Conservation (phyloP, 495 filamentous ascomycete species). For the Cryomyces antarcticus region DNA sequence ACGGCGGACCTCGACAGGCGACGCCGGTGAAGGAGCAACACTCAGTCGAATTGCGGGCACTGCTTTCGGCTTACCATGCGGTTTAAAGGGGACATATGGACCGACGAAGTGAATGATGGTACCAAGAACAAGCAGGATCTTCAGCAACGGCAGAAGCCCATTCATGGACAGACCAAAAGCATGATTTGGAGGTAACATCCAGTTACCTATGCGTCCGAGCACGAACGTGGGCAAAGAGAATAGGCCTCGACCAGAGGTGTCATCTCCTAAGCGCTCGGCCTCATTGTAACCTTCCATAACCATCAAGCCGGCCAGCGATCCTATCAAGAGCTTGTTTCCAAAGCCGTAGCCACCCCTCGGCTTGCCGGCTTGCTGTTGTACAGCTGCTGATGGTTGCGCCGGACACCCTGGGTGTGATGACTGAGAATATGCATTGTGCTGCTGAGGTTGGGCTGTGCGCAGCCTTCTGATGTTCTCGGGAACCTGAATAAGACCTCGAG, state of each 20-base stretch:
- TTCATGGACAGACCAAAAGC: neutral
- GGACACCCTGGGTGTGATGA: neutral
- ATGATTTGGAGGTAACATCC: no score
- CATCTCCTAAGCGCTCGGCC: constrained; percentile 32
- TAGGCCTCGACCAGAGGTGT: constrained; percentile 46
- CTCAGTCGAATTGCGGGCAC: constrained; percentile 21
- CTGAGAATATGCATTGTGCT: constrained; percentile 4
- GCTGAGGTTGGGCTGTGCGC: constrained; percentile 25
- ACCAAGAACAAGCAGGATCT: constrained; percentile 41
- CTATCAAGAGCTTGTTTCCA: constrained; percentile 69
- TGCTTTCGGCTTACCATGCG: constrained; percentile 22
- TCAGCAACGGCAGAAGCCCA: constrained; percentile 21
- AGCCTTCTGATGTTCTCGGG: constrained; percentile 62
- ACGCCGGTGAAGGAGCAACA: constrained; percentile 49
- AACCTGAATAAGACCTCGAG: constrained; percentile 55
- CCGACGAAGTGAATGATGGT: constrained; percentile 46
- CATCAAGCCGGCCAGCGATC: constrained; percentile 80
- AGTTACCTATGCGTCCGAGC: constrained; percentile 5
- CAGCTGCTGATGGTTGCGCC: neutral
- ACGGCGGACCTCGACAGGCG: constrained; percentile 65
- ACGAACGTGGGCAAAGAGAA: constrained; percentile 40
- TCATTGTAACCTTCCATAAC: constrained; percentile 56
- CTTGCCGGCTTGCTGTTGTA: neutral
- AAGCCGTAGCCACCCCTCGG: constrained; percentile 11
- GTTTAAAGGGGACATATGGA: constrained; percentile 40